Percentiles rank a stretch among this genome's conserved stretches.
Conservation (phyloP, 352 stramenopile genomes). For the Phytophthora litchii region DNA sequence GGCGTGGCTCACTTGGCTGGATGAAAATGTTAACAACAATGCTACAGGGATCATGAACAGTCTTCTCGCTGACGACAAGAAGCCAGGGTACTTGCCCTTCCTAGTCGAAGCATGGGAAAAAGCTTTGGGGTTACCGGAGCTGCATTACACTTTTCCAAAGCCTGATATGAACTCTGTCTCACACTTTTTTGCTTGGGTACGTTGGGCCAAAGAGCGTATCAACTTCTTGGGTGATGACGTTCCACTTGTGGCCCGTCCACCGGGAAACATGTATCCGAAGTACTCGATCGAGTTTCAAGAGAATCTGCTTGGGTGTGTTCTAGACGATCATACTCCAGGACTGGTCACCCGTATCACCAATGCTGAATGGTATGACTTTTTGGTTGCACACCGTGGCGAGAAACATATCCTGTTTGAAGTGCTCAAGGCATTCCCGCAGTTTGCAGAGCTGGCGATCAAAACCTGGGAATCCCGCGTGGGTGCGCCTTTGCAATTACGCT, state of each 20-base stretch:
- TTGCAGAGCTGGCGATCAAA: constrained; percentile 68
- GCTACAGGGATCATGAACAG: constrained; percentile 43
- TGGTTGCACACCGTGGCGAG: constrained; percentile 56
- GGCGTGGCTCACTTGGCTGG: constrained; percentile 67
- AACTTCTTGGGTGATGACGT: constrained; percentile 56
- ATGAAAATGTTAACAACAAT: constrained; percentile 64
- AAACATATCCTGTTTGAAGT: constrained; percentile 72
- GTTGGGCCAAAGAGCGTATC: constrained; percentile 81
- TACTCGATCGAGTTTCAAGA: constrained; percentile 69
- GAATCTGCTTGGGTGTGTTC: constrained; percentile 51
- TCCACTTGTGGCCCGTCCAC: constrained; percentile 45
- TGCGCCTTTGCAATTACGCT: constrained; percentile 39
- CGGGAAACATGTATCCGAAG: constrained; percentile 63
- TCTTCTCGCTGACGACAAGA: constrained; percentile 27
- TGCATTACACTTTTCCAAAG: constrained; percentile 78
- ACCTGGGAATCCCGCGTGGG: constrained; percentile 68
- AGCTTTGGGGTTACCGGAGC: constrained; percentile 47
- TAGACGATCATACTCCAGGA: constrained; percentile 61
- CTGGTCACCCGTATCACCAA: constrained; percentile 63
- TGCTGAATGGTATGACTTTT: constrained; percentile 76
- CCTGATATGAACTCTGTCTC: constrained; percentile 57
- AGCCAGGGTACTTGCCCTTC: constrained; percentile 62
- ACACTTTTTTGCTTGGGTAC: constrained; percentile 81
- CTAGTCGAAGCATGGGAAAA: constrained; percentile 71
- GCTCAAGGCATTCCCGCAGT: constrained; percentile 57